Base-by-base conservation (phyloP, 352 stramenopile species). In the Phytophthora syringae region DNA sequence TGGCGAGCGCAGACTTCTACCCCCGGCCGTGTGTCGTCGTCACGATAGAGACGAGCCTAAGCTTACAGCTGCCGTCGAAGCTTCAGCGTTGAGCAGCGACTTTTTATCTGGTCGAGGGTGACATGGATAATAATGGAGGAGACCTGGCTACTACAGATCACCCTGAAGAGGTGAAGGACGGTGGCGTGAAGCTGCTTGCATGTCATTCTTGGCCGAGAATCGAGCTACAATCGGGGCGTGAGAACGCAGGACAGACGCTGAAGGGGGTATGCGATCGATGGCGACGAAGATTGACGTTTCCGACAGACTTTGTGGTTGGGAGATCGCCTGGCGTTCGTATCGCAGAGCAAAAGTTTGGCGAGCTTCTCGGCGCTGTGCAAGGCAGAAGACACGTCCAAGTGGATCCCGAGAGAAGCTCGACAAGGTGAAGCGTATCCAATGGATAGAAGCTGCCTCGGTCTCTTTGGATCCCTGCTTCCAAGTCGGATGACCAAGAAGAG, bases 401-500 rank as follows among this genome's bases (percentile, higher is more conserved):
- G 24, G 10, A 40, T 24, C 20, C 18, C 5, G 25, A 64, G 44
- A 64, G 57, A 63, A 34, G 25, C 7, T 21, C 16, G 43, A 53
- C 40, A 64, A 69, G 60, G 58, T 50, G 45, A 57, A 64, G 6
- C n/a, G n/a, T n/a, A n/a, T n/a, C n/a, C n/a, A n/a, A n/a, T n/a
- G n/a, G n/a, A 53, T 69, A 69, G 61, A 69, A 45, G 61, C 27
- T 25, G 52, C 44, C 27, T 39, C 5, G 59, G 39, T 18, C 44
- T 55, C 44, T 47, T 52, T 51, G 32, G 24, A 69, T 48, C 43
- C 32, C n/a, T 9, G 18, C 25, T 42, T 52, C 43, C 53, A 59
- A 62, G 21, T 45, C 27, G 12, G 64, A 72, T 72, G 58, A 72
- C 64, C 64, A 72, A 72, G 64, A 72, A 72, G 64, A 57, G 37